Conservation (phyloP, 2,329 filamentous ascomycete genomes). For the Pseudodiploospora longispora region DNA sequence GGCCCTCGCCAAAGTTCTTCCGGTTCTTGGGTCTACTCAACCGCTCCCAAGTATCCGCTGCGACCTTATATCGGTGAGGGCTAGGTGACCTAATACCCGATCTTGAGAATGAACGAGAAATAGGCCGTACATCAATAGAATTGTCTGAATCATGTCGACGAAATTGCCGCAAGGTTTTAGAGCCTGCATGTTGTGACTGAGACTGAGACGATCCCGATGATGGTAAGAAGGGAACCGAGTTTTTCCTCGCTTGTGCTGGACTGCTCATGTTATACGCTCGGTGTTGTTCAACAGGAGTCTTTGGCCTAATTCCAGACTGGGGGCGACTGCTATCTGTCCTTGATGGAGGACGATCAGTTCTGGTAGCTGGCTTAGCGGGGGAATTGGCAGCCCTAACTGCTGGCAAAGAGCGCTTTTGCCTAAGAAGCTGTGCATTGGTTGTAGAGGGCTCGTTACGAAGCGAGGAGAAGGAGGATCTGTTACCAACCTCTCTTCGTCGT, state of each 20-base stretch:
- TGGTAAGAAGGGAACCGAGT: slow-evolving; percentile 68
- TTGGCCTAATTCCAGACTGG: slow-evolving; percentile 49
- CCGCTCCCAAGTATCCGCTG: slow-evolving; percentile 52
- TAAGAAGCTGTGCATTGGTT: slow-evolving; percentile 55
- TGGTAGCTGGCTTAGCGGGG: slow-evolving; percentile 40
- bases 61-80: slow-evolving; percentile 38
- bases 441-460: slow-evolving; percentile 55
- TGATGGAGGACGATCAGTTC: slow-evolving; percentile 53
- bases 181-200: slow-evolving; percentile 69
- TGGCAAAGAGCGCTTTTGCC: slow-evolving; percentile 58
- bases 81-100: slow-evolving; percentile 53
- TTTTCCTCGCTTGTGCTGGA: slow-evolving; percentile 46
- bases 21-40: slow-evolving; percentile 58
- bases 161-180: slow-evolving; percentile 63
- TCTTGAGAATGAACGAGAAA: slow-evolving; percentile 50
- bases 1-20: slow-evolving; percentile 74
- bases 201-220: slow-evolving; percentile 59
- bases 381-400: slow-evolving; percentile 46
- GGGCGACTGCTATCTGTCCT: slow-evolving; percentile 45
- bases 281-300: slow-evolving; percentile 61
- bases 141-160: slow-evolving; percentile 79
- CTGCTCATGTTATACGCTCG: slow-evolving; percentile 41
- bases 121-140: slow-evolving; percentile 48
- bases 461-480: slow-evolving; percentile 45
- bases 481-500: slow-evolving; percentile 50